Percentiles rank a stretch among this genome's conserved stretches.
Evolutionary conservation across 768 basidiomycete species (phyloP).

Genomic region (Cyathus striatus): DNA sequence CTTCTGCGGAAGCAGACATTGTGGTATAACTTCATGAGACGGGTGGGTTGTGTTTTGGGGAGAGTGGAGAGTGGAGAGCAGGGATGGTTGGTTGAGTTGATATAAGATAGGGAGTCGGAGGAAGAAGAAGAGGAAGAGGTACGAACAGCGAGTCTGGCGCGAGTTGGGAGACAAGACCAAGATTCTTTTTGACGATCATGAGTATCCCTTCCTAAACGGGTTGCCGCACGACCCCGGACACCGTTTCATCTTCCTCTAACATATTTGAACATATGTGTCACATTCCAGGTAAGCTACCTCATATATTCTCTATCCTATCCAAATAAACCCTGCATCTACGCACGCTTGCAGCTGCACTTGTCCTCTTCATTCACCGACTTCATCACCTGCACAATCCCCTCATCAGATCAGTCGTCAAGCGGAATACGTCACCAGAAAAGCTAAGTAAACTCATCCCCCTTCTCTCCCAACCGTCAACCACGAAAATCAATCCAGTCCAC

Average conservation of each 20-base stretch:
- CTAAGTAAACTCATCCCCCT: not conserved
- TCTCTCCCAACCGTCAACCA: too few relatives aligned
- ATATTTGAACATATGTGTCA: too few relatives aligned
- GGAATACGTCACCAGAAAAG: slow-evolving; percentile 11
- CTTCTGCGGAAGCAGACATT: slow-evolving; percentile 17
- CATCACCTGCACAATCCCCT: slow-evolving; percentile 34
- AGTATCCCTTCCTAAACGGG: slow-evolving; percentile 20
- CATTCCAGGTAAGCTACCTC: too few relatives aligned
- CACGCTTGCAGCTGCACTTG: slow-evolving; percentile 34
- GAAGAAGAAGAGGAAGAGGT: too few relatives aligned
- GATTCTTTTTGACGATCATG: slow-evolving; percentile 29
- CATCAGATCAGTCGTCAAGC: slow-evolving; percentile 6
- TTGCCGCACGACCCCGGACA: slow-evolving; percentile 18
- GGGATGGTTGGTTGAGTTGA: slow-evolving; percentile 1
- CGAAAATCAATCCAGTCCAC: too few relatives aligned
- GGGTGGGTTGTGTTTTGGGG: slow-evolving; percentile 8
- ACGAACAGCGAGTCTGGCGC: too few relatives aligned
- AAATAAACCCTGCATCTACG: too few relatives aligned
- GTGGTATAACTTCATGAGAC: slow-evolving; percentile 14
- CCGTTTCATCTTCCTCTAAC: slow-evolving; percentile 13
- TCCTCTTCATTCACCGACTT: slow-evolving; percentile 39
- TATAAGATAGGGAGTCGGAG: not conserved
- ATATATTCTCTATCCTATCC: too few relatives aligned
- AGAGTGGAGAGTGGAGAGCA: slow-evolving; percentile 8
- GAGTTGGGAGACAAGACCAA: too few relatives aligned